Base-by-base conservation (phyloP, 108 stramenopile genomes). In the Mediolabrus comicus region DNA sequence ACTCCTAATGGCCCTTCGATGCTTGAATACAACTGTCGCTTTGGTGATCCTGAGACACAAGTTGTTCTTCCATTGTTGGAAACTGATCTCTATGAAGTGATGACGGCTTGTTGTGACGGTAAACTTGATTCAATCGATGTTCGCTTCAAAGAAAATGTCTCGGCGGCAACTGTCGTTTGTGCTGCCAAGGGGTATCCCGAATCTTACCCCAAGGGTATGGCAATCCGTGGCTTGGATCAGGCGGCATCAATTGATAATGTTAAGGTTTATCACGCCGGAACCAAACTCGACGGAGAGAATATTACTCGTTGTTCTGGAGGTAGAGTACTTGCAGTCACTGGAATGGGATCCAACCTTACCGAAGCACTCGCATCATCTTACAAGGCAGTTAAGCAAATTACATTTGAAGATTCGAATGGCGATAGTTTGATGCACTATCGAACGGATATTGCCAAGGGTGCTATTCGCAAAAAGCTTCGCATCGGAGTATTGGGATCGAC, bases 21-120 rank as follows among this genome's bases (percentile, higher is more conserved):
- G 19, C 95, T 99, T 8, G 99, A 99, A 87, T 99, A 84, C 84
- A 99, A 99, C 83, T 96, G 96, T 69, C 92, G 98, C 43, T 97
- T 98, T 72, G 99, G 99, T 51, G 99, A 99, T 80, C 99, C 99
- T 17, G 99, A 99, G 84, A 98, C 99, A 0, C 97, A 99, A 79
- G 99, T 96, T 39, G 83, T 99, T 29, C 89, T 99, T 17, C 98
- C 98, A 11, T 90, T 99, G n/a, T 81, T 99, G 55, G 91, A 98
- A 71, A 94, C 91, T 1, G 92, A 95, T 65, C 73, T 91, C 46
- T 98, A 90, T 69, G 96, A 98, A 72, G 82, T 97, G 34, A 89
- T 97, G 87, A 79, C 70, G 8, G 97, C 96, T 35, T 98, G 97
- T 78, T 95, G 94, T 56, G 87, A 96, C 55, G 97, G 97, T 27